Evolutionary conservation across 345 rosid genomes (phyloP).

Genomic region (Lagerstroemia speciosa): DNA sequence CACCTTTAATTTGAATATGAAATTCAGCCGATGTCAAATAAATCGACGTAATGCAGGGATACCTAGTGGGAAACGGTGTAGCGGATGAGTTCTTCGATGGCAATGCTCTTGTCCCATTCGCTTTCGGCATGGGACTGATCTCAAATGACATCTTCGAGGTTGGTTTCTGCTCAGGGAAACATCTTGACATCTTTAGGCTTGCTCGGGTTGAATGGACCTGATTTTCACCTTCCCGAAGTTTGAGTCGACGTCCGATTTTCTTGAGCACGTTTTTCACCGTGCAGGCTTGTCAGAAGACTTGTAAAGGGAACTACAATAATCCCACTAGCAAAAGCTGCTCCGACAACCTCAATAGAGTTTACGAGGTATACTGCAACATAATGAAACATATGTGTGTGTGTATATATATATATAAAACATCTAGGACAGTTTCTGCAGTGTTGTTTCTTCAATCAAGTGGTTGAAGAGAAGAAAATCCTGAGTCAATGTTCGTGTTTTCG

Average conservation of each 20-base stretch:
- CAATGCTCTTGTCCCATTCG: conserved; percentile 18
- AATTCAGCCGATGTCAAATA: not conserved
- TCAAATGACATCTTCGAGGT: conserved; percentile 30
- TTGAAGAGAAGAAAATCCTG: not conserved
- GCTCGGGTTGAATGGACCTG: not conserved
- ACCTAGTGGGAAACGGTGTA: conserved; percentile 37
- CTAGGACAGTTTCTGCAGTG: not conserved
- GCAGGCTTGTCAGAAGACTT: conserved; percentile 24
- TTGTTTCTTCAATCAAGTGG: not conserved
- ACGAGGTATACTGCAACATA: not conserved
- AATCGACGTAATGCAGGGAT: conserved; percentile 21
- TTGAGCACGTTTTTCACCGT: not conserved
- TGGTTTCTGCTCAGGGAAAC: not conserved
- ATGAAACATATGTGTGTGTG: not conserved
- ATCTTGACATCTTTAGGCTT: too few relatives aligned
- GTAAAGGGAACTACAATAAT: conserved; percentile 20
- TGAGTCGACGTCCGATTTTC: not conserved
- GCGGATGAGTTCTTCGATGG: conserved; percentile 11
- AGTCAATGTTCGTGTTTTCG: not conserved
- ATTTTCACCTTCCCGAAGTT: not conserved
- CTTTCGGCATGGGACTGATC: conserved; percentile 34
- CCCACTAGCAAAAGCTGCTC: not conserved
- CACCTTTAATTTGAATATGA: not conserved
- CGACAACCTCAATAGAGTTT: not conserved
- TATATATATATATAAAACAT: too few relatives aligned